A percentile compares a stretch with the other conserved stretches of the same genome.
These are phyloP conservation scores for Colletotrichum liaoningense DNA, from an alignment of 2,329 filamentous ascomycete species.

Conservation along the genomic window DNA sequence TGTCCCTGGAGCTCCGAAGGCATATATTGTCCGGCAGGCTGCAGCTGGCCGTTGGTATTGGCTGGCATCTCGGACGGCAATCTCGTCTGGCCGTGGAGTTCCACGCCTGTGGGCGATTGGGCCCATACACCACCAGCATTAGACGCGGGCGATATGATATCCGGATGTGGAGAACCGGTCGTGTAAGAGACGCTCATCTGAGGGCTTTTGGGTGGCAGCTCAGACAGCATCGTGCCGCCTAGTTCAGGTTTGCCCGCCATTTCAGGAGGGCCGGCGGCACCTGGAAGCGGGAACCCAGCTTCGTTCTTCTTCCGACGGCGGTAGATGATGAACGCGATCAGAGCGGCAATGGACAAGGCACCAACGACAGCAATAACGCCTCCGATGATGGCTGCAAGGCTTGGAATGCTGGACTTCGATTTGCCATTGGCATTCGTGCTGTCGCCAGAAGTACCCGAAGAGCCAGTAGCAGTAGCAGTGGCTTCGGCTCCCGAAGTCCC, in stretches of 20 bases:
- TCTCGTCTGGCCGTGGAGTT: slow-evolving; percentile 41
- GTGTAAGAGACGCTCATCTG: slow-evolving; percentile 42
- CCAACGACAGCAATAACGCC: slow-evolving; percentile 38
- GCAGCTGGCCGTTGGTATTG: slow-evolving; percentile 37
- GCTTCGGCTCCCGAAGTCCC: slow-evolving; percentile 3
- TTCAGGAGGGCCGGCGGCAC: slow-evolving; percentile 26
- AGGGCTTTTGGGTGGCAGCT: slow-evolving; percentile 43
- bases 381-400: slow-evolving; percentile 48
- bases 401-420: slow-evolving; percentile 36
- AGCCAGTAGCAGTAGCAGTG: slow-evolving; percentile 4
- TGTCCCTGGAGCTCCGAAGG: slow-evolving; percentile 41
- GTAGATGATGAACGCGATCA: slow-evolving; percentile 50
- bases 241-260: slow-evolving; percentile 49
- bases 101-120: slow-evolving; percentile 39
- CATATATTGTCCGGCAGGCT: slow-evolving; percentile 32
- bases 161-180: slow-evolving; percentile 35
- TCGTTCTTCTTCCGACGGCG: slow-evolving; percentile 44
- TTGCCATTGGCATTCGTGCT: slow-evolving; percentile 13
- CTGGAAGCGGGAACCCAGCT: slow-evolving; percentile 29
- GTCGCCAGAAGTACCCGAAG: not conserved
- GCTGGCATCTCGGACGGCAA: slow-evolving; percentile 38
- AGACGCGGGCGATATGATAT: slow-evolving; percentile 42
- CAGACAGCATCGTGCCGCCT: slow-evolving; percentile 36
- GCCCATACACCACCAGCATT: slow-evolving; percentile 37
- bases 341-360: slow-evolving; percentile 40